A percentile compares a stretch with the other conserved stretches of the same genome.
These are phyloP conservation scores for Vitis rupestris DNA, from an alignment of 164 flowering plant genomes.

Conservation along the genomic window DNA sequence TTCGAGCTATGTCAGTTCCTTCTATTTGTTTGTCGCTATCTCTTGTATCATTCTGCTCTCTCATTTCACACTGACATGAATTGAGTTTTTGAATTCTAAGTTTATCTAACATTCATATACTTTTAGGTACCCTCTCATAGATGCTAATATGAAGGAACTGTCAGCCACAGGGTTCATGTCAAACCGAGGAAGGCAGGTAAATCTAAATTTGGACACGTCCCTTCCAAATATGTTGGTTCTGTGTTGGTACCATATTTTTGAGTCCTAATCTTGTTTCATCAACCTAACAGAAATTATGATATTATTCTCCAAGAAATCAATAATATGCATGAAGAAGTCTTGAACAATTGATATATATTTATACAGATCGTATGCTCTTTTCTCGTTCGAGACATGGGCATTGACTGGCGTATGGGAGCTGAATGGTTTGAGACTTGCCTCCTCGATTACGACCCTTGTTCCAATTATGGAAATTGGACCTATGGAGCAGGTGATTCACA, in stretches of 20 bases:
- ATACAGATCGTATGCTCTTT: conserved; percentile 91
- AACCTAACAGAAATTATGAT: too few species aligned
- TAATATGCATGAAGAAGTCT: too few species aligned
- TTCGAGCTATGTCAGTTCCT: too few species aligned
- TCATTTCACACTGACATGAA: neutral
- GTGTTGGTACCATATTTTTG: too few species aligned
- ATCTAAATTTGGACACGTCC: neutral
- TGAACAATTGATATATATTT: neutral
- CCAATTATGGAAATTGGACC: conserved; percentile 99
- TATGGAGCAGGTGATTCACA: conserved; percentile 80
- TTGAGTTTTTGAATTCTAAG: neutral
- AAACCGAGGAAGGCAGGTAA: conserved; percentile 94
- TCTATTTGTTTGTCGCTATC: neutral
- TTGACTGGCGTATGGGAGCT: conserved; percentile 99
- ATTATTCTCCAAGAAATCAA: too few species aligned
- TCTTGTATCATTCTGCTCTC: neutral
- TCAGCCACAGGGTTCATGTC: conserved; percentile 91
- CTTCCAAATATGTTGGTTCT: too few species aligned
- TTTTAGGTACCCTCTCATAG: conserved; percentile 85
- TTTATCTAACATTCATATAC: neutral
- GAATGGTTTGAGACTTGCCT: conserved; percentile 99
- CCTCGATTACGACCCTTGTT: conserved; percentile 94
- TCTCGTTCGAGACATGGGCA: conserved; percentile 96
- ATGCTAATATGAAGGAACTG: conserved; percentile 92
- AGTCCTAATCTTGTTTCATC: too few species aligned